Evolutionary conservation across 805 yeast species (phyloP).

Genomic region (Candida andamanensis): DNA sequence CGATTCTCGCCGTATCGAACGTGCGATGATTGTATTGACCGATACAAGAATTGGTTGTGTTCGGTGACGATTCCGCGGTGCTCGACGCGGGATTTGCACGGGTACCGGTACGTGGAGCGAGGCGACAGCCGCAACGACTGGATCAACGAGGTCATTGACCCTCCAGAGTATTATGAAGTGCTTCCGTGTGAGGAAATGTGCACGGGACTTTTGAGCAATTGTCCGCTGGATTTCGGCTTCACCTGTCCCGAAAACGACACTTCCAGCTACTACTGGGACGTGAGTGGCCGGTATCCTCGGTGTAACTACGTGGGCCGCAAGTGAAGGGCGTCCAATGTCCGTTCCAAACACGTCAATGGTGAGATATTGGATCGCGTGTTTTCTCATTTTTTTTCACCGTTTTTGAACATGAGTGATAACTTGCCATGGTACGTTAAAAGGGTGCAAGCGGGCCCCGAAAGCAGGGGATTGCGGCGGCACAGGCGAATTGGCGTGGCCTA

Average conservation of each 20-base stretch:
- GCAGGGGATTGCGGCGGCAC: too few species aligned
- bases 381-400: too few species aligned
- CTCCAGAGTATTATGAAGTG: slow-evolving; percentile 65
- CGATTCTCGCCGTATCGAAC: slow-evolving; percentile 68
- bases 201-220: slow-evolving; percentile 69
- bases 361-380: too few species aligned
- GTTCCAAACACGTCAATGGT: too few species aligned
- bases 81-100: slow-evolving; percentile 43
- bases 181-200: slow-evolving; percentile 85
- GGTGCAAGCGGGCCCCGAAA: too few species aligned
- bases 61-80: slow-evolving; percentile 86
- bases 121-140: slow-evolving; percentile 56
- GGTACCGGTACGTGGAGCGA: slow-evolving; percentile 42
- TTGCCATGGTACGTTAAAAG: slow-evolving; percentile 55
- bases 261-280: slow-evolving; percentile 43
- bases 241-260: slow-evolving; percentile 56
- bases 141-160: slow-evolving; percentile 45
- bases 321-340: slow-evolving; percentile 1
- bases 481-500: too few species aligned
- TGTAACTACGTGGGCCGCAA: slow-evolving; percentile 36
- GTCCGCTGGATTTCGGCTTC: slow-evolving; percentile 76
- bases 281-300: slow-evolving; percentile 20
- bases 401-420: slow-evolving; percentile 40
- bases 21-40: slow-evolving; percentile 64
- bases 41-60: slow-evolving; percentile 87